phyloP scores from a whole-genome alignment of 108 stramenopile genomes.

The Discostella stelligeroides region DNA sequence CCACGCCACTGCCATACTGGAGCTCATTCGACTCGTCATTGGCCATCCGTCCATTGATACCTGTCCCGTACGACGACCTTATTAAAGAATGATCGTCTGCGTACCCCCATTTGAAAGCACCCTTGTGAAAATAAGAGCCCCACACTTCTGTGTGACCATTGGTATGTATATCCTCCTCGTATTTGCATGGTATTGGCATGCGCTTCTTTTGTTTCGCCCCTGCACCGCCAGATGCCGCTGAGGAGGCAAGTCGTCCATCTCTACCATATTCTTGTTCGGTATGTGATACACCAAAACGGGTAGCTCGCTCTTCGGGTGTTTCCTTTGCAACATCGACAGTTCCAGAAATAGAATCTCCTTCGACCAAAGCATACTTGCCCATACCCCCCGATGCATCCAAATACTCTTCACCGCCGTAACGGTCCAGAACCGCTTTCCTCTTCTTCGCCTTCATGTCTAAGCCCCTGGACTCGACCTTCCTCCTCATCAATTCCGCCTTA shows the following conservation, averaged over 20 bases:
- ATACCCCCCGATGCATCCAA: constrained; percentile 55
- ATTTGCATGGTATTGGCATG: constrained; percentile 82
- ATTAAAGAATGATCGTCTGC: constrained; percentile 95
- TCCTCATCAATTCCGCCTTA: constrained; percentile 90
- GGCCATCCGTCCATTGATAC: constrained; percentile 88
- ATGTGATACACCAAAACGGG: constrained; percentile 76
- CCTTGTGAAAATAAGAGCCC: constrained; percentile 95
- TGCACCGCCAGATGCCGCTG: constrained; percentile 54
- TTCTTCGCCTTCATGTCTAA: constrained; percentile 71
- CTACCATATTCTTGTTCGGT: constrained; percentile 78
- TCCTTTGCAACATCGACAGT: constrained; percentile 7
- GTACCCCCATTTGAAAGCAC: constrained; percentile 95
- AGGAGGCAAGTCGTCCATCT: constrained; percentile 80
- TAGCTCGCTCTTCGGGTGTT: constrained; percentile 61
- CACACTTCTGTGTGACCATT: constrained; percentile 95
- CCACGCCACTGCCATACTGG: constrained; percentile 73
- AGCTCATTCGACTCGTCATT: constrained; percentile 89
- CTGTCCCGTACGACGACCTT: constrained; percentile 92
- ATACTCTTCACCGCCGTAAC: constrained; percentile 94
- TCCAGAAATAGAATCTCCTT: constrained; percentile 1
- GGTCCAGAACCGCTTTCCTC: constrained; percentile 89
- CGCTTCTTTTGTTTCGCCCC: constrained; percentile 38
- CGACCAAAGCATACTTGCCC: neutral
- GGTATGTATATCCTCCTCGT: constrained; percentile 93
- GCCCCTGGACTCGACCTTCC: constrained; percentile 79